These are phyloP conservation scores for Lipomyces oligophaga DNA, from an alignment of 805 yeast species.

Conservation along the genomic window DNA sequence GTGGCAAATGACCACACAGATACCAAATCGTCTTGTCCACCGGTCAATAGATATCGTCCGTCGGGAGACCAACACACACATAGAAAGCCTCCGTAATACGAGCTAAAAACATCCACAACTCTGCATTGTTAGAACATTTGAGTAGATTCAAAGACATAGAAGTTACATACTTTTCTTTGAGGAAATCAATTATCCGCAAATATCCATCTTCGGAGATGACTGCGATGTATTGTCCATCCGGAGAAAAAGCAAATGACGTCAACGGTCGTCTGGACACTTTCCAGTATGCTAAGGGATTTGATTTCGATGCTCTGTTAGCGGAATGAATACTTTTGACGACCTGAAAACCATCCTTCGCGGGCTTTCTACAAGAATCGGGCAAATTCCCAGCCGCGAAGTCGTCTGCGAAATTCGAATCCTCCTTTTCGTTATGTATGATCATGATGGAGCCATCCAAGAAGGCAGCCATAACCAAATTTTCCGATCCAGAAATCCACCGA, in stretches of 20 bases:
- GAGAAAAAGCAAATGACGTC: slow-evolving; percentile 46
- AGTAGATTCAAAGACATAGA: neutral
- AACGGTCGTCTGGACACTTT: slow-evolving; percentile 58
- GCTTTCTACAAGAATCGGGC: slow-evolving; percentile 8
- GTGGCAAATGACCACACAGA: slow-evolving; percentile 42
- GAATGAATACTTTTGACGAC: slow-evolving; percentile 20
- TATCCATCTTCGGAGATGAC: slow-evolving; percentile 66
- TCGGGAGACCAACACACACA: slow-evolving; percentile 55
- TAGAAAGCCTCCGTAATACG: slow-evolving; percentile 63
- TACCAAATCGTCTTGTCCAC: slow-evolving; percentile 54
- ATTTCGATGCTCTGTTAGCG: slow-evolving; percentile 23
- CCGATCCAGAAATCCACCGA: slow-evolving; percentile 47
- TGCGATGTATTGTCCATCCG: slow-evolving; percentile 45
- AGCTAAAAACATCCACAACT: slow-evolving; percentile 53
- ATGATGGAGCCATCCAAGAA: slow-evolving; percentile 60
- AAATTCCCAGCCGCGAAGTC: slow-evolving; percentile 8
- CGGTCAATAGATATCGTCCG: slow-evolving; percentile 44
- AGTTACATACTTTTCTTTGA: slow-evolving; percentile 36
- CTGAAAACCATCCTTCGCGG: slow-evolving; percentile 21
- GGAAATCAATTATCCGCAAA: slow-evolving; percentile 53
- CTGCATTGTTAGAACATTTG: neutral
- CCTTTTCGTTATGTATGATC: slow-evolving; percentile 50
- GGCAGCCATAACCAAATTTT: slow-evolving; percentile 51
- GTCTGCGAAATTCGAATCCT: slow-evolving; percentile 38
- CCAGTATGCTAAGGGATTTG: slow-evolving; percentile 57